These are phyloP conservation scores for Elsinoe perseae DNA, from an alignment of 2,329 filamentous ascomycete species.

Conservation along the genomic window DNA sequence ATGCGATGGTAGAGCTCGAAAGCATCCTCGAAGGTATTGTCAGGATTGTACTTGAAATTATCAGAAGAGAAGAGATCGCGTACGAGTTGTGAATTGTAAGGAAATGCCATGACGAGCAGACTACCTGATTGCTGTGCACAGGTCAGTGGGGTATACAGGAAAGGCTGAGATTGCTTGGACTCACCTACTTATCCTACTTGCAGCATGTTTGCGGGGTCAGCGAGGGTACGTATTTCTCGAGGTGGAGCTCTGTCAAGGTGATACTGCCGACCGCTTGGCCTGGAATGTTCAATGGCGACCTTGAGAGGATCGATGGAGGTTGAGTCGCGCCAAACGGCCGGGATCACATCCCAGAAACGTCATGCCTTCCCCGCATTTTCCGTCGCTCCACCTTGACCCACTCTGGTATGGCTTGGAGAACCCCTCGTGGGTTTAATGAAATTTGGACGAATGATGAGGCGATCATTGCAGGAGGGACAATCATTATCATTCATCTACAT, in stretches of 20 bases:
- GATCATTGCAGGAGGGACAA: not conserved
- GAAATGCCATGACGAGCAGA: constrained; percentile 15
- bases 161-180: not conserved
- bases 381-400: not conserved
- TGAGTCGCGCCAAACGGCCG: constrained; percentile 5
- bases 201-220: constrained; percentile 15
- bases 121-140: not conserved
- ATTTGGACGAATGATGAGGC: not conserved
- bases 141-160: not conserved
- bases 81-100: constrained; percentile 26
- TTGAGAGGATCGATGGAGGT: not conserved
- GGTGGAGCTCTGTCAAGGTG: constrained; percentile 9
- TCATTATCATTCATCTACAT: constrained; percentile 8
- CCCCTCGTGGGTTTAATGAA: not conserved
- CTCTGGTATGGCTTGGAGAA: not conserved
- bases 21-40: constrained; percentile 26
- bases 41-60: constrained; percentile 20
- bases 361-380: constrained; percentile 10
- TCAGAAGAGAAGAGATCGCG: constrained; percentile 19
- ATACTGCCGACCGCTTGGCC: constrained; percentile 8
- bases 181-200: constrained; percentile 2
- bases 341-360: not conserved
- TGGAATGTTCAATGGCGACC: not conserved
- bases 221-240: constrained; percentile 14
- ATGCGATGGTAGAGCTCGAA: constrained; percentile 26